Base-by-base conservation (phyloP, 2,329 filamentous ascomycete species). In the Cercospora janseana region DNA sequence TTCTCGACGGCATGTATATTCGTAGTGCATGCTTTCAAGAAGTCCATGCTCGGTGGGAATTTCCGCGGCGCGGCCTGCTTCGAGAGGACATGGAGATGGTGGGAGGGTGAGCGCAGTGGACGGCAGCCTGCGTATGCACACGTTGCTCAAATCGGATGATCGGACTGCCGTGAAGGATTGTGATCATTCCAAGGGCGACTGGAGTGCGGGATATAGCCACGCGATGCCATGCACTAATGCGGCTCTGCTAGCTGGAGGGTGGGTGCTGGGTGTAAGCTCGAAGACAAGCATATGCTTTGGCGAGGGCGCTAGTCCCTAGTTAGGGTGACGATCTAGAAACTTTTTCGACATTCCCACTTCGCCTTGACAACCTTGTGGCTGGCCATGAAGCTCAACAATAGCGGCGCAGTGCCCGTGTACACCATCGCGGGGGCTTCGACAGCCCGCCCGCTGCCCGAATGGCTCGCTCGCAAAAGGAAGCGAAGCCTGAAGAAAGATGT, bases 351-450 rank as follows among this genome's bases (percentile, higher is more conserved):
- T n/a, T n/a, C n/a, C n/a, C n/a, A n/a, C n/a, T n/a, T n/a, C n/a
- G n/a, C n/a, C n/a, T n/a, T n/a, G n/a, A n/a, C n/a, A n/a, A n/a
- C n/a, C n/a, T n/a, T n/a, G n/a, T 24, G 8, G 15, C 38, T 24
- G 5, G 13, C 27, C 9, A 92, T 92, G 88, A 89, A 90, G 76
- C 80, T 91, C 69, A 85, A 86, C 21, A 89, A 89, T 63, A 83
- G 88, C 58, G 88, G 88, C 56, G 79, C 85, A 35, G 87, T 95
- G 52, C 87, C 88, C 50, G 91, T 96, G 2, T 98, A 98, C 67
- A 97, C 93, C 47, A 88, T 98, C 63, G 90, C 92, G 28, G 94
- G 93, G 58, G 88, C 89, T 26, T 88, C 88, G 27, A 92, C 88
- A 13, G 87, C 89, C 5, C 82, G 92, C 20, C 88, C 88, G 15